A percentile compares a stretch with the other conserved stretches of the same genome.
Evolutionary conservation across 2,329 filamentous ascomycete species (phyloP).

Genomic region (Blumeria hordei): DNA sequence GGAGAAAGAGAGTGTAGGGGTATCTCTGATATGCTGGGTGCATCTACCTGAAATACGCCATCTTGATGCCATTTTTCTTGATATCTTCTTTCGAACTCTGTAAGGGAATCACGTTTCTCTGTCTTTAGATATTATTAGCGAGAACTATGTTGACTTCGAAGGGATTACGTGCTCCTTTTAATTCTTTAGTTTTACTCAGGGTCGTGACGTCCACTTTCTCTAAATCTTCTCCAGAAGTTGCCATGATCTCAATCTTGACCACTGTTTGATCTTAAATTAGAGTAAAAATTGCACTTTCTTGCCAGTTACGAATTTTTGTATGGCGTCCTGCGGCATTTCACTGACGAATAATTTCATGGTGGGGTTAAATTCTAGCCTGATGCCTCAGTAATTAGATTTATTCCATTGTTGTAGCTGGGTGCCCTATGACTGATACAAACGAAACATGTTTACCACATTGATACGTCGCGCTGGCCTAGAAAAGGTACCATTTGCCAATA

Average conservation of each 20-base stretch:
- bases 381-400: too few relatives aligned
- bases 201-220: conserved; percentile 21
- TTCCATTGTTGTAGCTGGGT: too few relatives aligned
- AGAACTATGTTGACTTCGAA: conserved; percentile 7
- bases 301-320: background rate
- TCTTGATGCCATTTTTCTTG: conserved; percentile 62
- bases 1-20: conserved; percentile 50
- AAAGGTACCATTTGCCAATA: conserved; percentile 16
- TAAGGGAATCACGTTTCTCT: conserved; percentile 64
- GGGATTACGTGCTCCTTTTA: conserved; percentile 25
- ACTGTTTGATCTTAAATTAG: too few relatives aligned
- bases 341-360: conserved; percentile 4
- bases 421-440: too few relatives aligned
- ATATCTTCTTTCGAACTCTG: conserved; percentile 75
- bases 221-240: conserved; percentile 18
- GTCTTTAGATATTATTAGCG: conserved; percentile 25
- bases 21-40: conserved; percentile 55
- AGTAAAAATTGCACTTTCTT: too few relatives aligned
- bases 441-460: conserved; percentile 23
- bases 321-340: background rate
- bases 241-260: conserved; percentile 16
- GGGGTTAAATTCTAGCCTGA: too few relatives aligned
- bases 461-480: conserved; percentile 19
- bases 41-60: conserved; percentile 63
- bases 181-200: conserved; percentile 34